phyloP scores from a whole-genome alignment of 257 asterid species.

The Scutellaria barbata region DNA sequence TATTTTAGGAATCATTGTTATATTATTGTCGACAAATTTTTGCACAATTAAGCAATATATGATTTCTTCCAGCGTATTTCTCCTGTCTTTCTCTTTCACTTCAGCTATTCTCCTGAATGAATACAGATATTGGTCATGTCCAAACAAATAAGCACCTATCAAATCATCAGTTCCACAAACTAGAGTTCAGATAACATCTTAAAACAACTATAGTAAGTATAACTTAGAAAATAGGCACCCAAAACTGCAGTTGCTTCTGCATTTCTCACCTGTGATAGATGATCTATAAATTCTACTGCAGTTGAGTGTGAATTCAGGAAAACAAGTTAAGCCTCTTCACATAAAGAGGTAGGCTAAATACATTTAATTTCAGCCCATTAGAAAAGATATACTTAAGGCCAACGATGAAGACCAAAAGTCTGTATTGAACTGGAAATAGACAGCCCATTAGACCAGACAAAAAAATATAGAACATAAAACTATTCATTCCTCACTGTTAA shows the following conservation, averaged over 20 bases:
- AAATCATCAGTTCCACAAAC: background rate
- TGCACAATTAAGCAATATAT: constrained; percentile 80
- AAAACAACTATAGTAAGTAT: background rate
- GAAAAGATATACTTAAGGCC: background rate
- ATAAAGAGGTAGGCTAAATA: too few species aligned
- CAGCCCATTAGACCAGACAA: background rate
- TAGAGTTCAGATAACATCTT: background rate
- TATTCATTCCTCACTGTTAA: background rate
- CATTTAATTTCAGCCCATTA: background rate
- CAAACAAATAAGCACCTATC: constrained; percentile 4
- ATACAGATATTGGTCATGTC: constrained; percentile 21
- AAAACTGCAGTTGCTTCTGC: background rate
- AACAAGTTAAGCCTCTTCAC: too few species aligned
- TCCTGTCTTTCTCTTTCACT: constrained; percentile 83
- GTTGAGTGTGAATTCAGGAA: too few species aligned
- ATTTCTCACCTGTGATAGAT: background rate
- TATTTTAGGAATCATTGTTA: constrained; percentile 80
- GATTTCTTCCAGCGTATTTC: constrained; percentile 75
- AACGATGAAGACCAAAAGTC: background rate
- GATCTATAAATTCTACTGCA: too few species aligned
- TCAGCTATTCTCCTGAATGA: constrained; percentile 88
- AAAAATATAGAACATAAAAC: background rate
- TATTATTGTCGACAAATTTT: constrained; percentile 65
- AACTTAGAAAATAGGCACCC: background rate
- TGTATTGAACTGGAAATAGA: background rate